phyloP scores from a whole-genome alignment of 164 flowering plant genomes.

The Magnolia officinalis region DNA sequence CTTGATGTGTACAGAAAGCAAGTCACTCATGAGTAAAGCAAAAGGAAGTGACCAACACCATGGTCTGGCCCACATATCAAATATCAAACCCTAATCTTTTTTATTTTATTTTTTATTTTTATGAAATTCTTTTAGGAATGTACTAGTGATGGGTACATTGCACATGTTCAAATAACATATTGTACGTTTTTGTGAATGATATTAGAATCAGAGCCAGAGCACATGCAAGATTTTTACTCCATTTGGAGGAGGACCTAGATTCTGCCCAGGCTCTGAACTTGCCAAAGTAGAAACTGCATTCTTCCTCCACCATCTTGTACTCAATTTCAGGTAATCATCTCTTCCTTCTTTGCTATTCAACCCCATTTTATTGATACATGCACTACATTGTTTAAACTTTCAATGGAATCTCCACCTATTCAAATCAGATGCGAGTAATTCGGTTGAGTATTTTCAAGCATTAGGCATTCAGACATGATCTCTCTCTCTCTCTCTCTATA shows the following conservation, averaged over 20 bases:
- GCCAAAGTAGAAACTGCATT: constrained; percentile 67
- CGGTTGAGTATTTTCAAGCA: too few species aligned
- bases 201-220: constrained; percentile 31
- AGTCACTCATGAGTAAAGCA: too few species aligned
- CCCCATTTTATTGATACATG: too few species aligned
- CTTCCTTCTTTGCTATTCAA: not conserved
- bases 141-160: not conserved
- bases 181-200: not conserved
- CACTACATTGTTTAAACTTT: too few species aligned
- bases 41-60: too few species aligned
- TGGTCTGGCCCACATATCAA: too few species aligned
- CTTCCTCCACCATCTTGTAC: constrained; percentile 71
- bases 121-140: not conserved
- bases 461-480: too few species aligned
- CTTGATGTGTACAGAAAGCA: too few species aligned
- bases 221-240: constrained; percentile 63
- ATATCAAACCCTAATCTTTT: too few species aligned
- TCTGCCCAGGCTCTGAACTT: constrained; percentile 73
- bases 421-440: too few species aligned
- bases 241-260: constrained; percentile 72
- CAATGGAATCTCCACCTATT: too few species aligned
- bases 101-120: not conserved
- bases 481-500: too few species aligned
- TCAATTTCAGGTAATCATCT: constrained; percentile 43
- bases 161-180: not conserved